Conservation (phyloP, 1,284 basidiomycete species). For the Ceratobasidium sp. region DNA sequence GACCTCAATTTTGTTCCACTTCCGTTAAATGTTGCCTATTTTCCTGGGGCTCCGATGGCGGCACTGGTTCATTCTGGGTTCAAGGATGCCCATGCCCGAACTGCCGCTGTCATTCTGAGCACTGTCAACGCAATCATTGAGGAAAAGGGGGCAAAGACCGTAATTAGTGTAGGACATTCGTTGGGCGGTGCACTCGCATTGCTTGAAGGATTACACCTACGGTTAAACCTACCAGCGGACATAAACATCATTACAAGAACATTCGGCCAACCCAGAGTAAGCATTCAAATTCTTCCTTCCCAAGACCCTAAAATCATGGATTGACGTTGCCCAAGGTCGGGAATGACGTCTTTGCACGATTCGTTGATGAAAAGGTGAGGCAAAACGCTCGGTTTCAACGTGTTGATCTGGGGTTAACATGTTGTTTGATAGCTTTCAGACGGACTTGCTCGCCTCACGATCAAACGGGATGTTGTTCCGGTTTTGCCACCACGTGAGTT, state of each 20-base stretch:
- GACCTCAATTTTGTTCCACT: constrained; percentile 1
- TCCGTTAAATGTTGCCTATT: not conserved
- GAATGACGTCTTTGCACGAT: constrained; percentile 68
- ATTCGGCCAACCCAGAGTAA: constrained; percentile 71
- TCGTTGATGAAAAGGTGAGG: constrained; percentile 57
- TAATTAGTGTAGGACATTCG: constrained; percentile 51
- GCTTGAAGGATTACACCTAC: constrained; percentile 61
- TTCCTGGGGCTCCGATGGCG: constrained; percentile 5
- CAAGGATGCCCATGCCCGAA: constrained; percentile 12
- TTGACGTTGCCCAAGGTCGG: constrained; percentile 60
- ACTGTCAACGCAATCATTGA: constrained; percentile 16
- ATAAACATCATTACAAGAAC: constrained; percentile 58
- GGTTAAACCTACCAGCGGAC: constrained; percentile 57
- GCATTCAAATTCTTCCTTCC: not conserved
- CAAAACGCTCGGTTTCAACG: not conserved
- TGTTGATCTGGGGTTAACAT: not conserved
- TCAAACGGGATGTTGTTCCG: constrained; percentile 60
- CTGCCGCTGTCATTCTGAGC: not conserved
- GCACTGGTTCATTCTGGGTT: constrained; percentile 19
- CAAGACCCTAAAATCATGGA: not conserved
- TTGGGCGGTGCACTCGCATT: constrained; percentile 64
- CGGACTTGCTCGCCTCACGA: constrained; percentile 63
- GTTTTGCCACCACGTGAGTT: constrained; percentile 56
- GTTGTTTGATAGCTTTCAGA: constrained; percentile 44
- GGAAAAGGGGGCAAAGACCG: not conserved